Conservation (phyloP, 805 yeast species). For the Saturnispora ahearnii region DNA sequence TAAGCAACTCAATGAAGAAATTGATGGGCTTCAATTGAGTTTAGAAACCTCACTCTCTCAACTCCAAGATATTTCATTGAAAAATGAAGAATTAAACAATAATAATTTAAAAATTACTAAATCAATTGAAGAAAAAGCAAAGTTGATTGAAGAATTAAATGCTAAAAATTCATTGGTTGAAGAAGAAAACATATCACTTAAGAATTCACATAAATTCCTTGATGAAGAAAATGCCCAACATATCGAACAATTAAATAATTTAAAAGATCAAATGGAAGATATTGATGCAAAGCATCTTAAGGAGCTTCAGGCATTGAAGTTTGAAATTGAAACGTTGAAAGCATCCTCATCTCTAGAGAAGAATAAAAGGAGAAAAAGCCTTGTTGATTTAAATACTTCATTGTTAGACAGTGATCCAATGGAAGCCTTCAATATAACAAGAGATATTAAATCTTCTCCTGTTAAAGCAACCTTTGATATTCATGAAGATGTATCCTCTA, state of each 20-base stretch:
- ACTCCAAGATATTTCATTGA: not conserved
- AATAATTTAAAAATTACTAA: not conserved
- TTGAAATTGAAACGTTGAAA: not conserved
- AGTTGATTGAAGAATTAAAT: not conserved
- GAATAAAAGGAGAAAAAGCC: constrained; percentile 2
- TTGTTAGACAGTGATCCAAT: constrained; percentile 1
- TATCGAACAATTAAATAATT: not conserved
- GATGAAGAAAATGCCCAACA: not conserved
- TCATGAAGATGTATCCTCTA: constrained; percentile 2
- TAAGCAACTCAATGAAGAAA: constrained; percentile 6
- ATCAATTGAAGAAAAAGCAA: not conserved
- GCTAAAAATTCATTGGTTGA: not conserved
- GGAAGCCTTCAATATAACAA: not conserved
- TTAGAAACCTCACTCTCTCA: not conserved
- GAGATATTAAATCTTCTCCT: constrained; percentile 4
- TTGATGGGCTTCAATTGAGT: constrained; percentile 1
- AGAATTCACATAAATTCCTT: not conserved
- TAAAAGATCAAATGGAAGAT: not conserved
- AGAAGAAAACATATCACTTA: not conserved
- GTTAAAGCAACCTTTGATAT: constrained; percentile 4
- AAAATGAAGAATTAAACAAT: not conserved
- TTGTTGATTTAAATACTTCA: not conserved
- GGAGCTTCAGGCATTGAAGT: not conserved
- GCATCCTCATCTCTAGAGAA: not conserved
- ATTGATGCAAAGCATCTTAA: not conserved